Evolutionary conservation across 805 yeast genomes (phyloP).

Genomic region (Starmerella floricola): DNA sequence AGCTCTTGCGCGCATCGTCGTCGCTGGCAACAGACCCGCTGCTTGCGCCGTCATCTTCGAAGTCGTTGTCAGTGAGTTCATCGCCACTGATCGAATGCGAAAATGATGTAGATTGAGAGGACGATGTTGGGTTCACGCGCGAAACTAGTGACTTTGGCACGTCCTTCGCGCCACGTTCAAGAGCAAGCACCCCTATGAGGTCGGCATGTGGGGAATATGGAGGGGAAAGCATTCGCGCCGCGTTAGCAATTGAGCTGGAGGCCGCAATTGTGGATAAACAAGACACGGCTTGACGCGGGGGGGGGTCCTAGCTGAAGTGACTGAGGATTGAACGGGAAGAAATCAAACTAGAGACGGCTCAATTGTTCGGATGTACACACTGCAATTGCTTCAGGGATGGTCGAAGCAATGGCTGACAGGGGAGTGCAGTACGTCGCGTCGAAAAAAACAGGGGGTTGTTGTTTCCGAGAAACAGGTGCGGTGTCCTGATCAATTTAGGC

Average conservation of each 20-base stretch:
- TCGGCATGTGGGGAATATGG: conserved; percentile 27
- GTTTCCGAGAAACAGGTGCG: no score
- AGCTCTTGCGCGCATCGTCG: neutral
- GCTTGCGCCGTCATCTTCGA: conserved; percentile 5
- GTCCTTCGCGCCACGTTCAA: neutral
- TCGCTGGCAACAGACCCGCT: conserved; percentile 12
- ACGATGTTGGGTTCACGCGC: neutral
- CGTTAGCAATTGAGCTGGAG: neutral
- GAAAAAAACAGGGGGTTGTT: no score
- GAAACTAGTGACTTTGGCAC: neutral
- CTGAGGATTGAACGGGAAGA: no score
- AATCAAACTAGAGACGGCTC: neutral
- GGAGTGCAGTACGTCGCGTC: no score
- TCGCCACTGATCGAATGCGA: conserved; percentile 2
- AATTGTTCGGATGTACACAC: neutral
- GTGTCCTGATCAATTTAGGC: neutral
- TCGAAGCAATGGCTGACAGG: no score
- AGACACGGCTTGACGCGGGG: neutral
- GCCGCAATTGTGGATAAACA: conserved; percentile 9
- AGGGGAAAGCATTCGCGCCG: conserved; percentile 26
- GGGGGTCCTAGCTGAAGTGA: no score
- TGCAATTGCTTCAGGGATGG: neutral
- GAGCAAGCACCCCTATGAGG: conserved; percentile 5
- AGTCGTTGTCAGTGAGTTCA: conserved; percentile 10
- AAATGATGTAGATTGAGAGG: neutral